These are phyloP conservation scores for Didymella arachidicola DNA, from an alignment of 2,329 filamentous ascomycete species.

Conservation along the genomic window DNA sequence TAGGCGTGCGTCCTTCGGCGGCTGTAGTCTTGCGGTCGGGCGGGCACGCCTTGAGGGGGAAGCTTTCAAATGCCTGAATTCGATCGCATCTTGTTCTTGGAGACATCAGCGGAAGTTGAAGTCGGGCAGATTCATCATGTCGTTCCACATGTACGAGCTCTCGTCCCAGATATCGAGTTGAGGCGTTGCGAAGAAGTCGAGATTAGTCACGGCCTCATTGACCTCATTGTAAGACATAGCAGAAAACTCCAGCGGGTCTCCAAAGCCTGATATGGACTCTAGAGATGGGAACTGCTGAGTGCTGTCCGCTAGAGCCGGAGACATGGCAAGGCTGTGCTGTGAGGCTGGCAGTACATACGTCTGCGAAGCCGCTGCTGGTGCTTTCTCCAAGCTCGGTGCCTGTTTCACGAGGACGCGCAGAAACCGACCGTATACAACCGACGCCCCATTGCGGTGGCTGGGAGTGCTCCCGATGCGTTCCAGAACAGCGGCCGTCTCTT, in stretches of 20 bases:
- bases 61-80: background rate
- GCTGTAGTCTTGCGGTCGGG: background rate
- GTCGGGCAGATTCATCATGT: slow-evolving; percentile 47
- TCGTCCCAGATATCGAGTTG: slow-evolving; percentile 65
- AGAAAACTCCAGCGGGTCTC: slow-evolving; percentile 64
- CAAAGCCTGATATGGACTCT: slow-evolving; percentile 30
- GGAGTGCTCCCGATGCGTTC: slow-evolving; percentile 73
- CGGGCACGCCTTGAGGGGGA: background rate
- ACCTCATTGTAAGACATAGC: slow-evolving; percentile 76
- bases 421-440: slow-evolving; percentile 66
- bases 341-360: slow-evolving; percentile 22
- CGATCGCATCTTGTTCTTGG: background rate
- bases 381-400: slow-evolving; percentile 31
- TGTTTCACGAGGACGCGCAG: slow-evolving; percentile 55
- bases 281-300: slow-evolving; percentile 15
- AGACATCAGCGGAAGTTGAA: slow-evolving; percentile 37
- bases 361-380: slow-evolving; percentile 17
- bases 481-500: slow-evolving; percentile 72
- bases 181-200: slow-evolving; percentile 65
- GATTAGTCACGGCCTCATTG: slow-evolving; percentile 69
- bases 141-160: slow-evolving; percentile 42
- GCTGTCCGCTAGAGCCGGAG: slow-evolving; percentile 11
- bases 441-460: slow-evolving; percentile 71
- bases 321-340: slow-evolving; percentile 12
- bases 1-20: background rate